phyloP scores from a whole-genome alignment of 306 rosid species.

The Dalbergia cultrata region DNA sequence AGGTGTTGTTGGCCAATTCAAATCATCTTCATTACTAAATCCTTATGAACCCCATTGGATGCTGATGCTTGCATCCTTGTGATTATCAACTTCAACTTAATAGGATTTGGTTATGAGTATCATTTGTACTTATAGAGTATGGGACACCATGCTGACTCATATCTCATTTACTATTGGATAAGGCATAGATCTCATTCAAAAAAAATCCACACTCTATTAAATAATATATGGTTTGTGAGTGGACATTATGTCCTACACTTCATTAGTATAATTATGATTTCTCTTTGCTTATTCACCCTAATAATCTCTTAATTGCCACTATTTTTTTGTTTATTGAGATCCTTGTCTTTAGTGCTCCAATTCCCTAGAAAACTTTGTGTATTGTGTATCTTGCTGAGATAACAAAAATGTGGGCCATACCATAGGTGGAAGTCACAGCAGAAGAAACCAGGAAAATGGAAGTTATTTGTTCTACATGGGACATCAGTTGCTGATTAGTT shows the following conservation, averaged over 20 bases:
- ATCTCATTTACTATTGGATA: no score
- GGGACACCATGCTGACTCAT: no score
- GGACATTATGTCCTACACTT: no score
- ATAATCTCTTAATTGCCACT: conserved; percentile 24
- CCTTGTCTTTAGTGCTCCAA: conserved; percentile 36
- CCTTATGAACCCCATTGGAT: conserved; percentile 24
- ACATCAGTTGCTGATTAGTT: conserved; percentile 43
- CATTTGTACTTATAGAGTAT: no score
- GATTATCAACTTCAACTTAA: conserved; percentile 42
- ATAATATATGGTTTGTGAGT: no score
- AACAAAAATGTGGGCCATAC: conserved; percentile 44
- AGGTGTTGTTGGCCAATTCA: conserved; percentile 7
- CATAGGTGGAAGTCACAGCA: conserved; percentile 29
- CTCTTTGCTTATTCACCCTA: conserved; percentile 8
- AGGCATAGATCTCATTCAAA: no score
- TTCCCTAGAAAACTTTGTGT: conserved; percentile 45
- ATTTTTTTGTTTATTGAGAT: conserved; percentile 40
- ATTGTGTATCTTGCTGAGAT: neutral
- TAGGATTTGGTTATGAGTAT: neutral
- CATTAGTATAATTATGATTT: no score
- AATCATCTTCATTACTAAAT: conserved; percentile 1
- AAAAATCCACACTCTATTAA: no score
- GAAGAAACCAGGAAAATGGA: neutral
- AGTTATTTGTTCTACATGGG: conserved; percentile 49
- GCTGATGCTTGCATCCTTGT: conserved; percentile 33